Evolutionary conservation across 2,329 filamentous ascomycete species (phyloP).

Genomic region (Polychaeton citri): DNA sequence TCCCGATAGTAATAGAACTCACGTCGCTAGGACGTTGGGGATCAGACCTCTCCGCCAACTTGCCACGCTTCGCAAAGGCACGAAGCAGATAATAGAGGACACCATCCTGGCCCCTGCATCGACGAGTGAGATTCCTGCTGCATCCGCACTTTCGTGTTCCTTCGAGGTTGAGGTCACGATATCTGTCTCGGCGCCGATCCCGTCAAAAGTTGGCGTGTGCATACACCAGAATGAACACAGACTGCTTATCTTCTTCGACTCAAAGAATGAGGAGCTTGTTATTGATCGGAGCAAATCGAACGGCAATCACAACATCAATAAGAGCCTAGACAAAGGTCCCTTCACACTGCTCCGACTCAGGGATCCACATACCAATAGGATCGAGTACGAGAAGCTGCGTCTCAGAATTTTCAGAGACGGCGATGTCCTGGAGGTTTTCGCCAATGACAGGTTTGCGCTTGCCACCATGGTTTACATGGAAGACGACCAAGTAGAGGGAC

Average conservation of each 20-base stretch:
- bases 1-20: conserved; percentile 15
- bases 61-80: conserved; percentile 14
- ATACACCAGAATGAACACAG: conserved; percentile 3
- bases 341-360: conserved; percentile 33
- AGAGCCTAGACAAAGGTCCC: conserved; percentile 19
- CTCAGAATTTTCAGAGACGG: conserved; percentile 30
- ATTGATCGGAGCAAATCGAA: conserved; percentile 26
- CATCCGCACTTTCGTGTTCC: conserved; percentile 5
- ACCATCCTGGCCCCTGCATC: neutral
- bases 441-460: conserved; percentile 30
- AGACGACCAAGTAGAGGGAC: conserved; percentile 61
- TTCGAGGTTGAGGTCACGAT: too few relatives aligned
- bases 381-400: conserved; percentile 19
- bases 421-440: conserved; percentile 33
- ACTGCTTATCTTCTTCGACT: conserved; percentile 23
- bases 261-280: conserved; percentile 26
- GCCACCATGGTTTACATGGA: conserved; percentile 19
- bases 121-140: neutral
- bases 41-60: conserved; percentile 9
- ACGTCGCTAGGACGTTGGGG: conserved; percentile 30
- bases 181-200: too few relatives aligned
- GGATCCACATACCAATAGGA: conserved; percentile 3
- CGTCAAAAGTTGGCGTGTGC: too few relatives aligned
- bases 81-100: conserved; percentile 5
- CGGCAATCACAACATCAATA: conserved; percentile 21